Percentiles rank a stretch among this genome's conserved stretches.
Conservation (phyloP, 371 early-diverging fungal genomes). For the Rhizopus microsporus region DNA sequence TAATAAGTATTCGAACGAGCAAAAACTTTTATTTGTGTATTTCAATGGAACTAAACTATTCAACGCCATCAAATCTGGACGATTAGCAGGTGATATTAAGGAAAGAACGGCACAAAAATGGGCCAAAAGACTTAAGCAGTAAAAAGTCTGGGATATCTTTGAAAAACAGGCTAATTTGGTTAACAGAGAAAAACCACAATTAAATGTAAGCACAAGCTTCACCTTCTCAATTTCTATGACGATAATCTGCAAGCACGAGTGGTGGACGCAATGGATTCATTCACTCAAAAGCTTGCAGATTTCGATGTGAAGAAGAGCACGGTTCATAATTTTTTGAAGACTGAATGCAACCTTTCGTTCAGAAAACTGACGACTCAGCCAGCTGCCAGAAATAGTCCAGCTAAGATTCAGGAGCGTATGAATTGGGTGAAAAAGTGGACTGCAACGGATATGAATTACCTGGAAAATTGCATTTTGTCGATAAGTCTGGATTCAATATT, state of each 20-base stretch:
- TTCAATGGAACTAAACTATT: too few species aligned
- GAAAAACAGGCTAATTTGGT: too few species aligned
- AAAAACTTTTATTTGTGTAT: too few species aligned
- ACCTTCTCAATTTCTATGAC: too few species aligned
- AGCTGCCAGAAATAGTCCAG: constrained; percentile 15
- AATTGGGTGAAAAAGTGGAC: constrained; percentile 3
- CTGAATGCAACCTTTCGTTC: constrained; percentile 14
- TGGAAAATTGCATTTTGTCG: background rate
- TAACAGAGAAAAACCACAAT: too few species aligned
- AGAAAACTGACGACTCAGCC: constrained; percentile 9
- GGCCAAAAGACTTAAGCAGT: too few species aligned
- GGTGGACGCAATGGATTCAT: constrained; percentile 13
- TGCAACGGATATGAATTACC: constrained; percentile 10
- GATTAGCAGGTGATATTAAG: too few species aligned
- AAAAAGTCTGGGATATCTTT: too few species aligned
- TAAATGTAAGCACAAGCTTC: too few species aligned
- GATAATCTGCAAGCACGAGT: constrained; percentile 14
- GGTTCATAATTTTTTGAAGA: constrained; percentile 8
- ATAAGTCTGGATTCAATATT: background rate
- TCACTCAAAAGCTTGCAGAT: constrained; percentile 14
- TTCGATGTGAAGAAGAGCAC: constrained; percentile 11
- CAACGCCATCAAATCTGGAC: too few species aligned
- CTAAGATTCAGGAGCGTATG: constrained; percentile 1
- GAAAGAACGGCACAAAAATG: too few species aligned
- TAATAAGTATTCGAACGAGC: too few species aligned